A percentile compares a stretch with the other conserved stretches of the same genome.
Conservation (phyloP, 2,329 filamentous ascomycete species). For the Botrytis fragariae region DNA sequence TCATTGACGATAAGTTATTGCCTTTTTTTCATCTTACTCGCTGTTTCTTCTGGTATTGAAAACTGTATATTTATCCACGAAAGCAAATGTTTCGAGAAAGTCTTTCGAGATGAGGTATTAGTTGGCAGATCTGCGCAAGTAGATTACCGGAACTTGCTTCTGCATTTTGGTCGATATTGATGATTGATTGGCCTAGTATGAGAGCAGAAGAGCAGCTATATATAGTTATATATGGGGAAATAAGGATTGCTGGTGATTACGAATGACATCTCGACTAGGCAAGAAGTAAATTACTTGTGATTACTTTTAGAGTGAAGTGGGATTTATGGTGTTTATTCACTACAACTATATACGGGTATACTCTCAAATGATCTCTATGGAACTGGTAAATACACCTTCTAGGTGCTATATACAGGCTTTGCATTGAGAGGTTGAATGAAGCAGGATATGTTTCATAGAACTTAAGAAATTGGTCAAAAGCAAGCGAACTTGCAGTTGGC, state of each 20-base stretch:
- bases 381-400: rapidly evolving
- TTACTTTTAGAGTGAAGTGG: neutral
- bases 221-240: neutral
- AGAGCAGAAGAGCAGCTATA: neutral
- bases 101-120: no score
- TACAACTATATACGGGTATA: rapidly evolving
- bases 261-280: neutral
- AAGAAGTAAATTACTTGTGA: neutral
- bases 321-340: neutral
- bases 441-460: no score
- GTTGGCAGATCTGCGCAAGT: neutral
- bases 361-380: neutral
- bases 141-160: no score
- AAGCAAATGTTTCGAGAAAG: neutral
- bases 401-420: neutral
- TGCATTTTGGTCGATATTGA: no score
- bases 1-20: no score
- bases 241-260: neutral
- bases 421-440: neutral
- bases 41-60: rapidly evolving
- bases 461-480: no score
- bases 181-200: no score
- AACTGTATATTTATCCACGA: neutral
- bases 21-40: neutral
- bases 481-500: no score